Conservation (phyloP, 345 rosid species). For the Citrus inodora region DNA sequence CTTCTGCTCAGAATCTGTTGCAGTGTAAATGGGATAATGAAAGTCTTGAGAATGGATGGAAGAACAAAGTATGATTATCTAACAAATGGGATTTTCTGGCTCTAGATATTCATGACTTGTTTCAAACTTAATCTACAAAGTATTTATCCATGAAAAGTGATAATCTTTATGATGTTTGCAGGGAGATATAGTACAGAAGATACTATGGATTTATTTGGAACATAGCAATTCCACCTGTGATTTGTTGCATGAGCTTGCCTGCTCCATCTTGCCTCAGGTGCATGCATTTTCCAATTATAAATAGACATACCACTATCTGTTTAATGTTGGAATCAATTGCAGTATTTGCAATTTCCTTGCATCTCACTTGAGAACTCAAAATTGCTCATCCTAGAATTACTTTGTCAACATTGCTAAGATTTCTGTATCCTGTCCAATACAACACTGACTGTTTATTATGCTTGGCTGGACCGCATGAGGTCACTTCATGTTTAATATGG, state of each 20-base stretch:
- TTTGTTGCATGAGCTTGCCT: slow-evolving; percentile 67
- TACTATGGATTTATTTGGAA: slow-evolving; percentile 64
- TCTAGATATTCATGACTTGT: slow-evolving; percentile 4
- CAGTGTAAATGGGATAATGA: slow-evolving; percentile 52
- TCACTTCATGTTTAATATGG: background rate
- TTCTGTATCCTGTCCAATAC: background rate
- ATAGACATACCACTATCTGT: background rate
- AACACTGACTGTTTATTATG: background rate
- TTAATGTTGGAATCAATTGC: background rate
- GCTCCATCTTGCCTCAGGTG: slow-evolving; percentile 72
- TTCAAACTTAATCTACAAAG: slow-evolving; percentile 4
- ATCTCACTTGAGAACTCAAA: background rate
- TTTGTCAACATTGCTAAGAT: background rate
- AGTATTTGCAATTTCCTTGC: background rate
- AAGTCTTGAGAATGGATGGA: slow-evolving; percentile 62
- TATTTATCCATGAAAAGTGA: slow-evolving; percentile 3
- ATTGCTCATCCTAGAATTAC: background rate
- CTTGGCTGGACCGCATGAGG: background rate
- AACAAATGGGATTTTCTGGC: slow-evolving; percentile 8
- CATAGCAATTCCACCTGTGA: slow-evolving; percentile 53
- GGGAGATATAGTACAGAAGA: slow-evolving; percentile 72
- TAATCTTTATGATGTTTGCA: slow-evolving; percentile 26
- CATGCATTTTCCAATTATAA: background rate
- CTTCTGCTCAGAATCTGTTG: slow-evolving; percentile 64
- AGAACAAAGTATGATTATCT: slow-evolving; percentile 57